Conservation (phyloP, 2,329 filamentous ascomycete species). For the Talaromyces rugulosus region DNA sequence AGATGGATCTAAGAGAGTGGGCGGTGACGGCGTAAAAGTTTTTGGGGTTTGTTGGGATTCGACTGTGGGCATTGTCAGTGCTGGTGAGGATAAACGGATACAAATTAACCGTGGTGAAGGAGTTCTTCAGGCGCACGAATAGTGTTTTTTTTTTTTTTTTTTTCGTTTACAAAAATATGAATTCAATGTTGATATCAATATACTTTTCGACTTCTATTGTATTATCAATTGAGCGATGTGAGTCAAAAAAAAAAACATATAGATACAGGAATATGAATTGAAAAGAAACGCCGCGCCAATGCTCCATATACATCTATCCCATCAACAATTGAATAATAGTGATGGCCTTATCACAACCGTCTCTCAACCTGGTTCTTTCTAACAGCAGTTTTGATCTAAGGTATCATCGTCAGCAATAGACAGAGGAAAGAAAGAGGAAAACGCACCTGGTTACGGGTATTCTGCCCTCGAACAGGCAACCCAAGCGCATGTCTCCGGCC, state of each 20-base stretch:
- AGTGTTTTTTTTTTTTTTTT: not conserved
- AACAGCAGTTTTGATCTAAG: slow-evolving; percentile 55
- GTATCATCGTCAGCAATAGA: not conserved
- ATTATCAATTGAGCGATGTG: not conserved
- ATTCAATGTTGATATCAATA: not conserved
- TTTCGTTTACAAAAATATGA: not conserved
- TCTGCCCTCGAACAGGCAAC: slow-evolving; percentile 85
- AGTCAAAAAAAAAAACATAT: not conserved
- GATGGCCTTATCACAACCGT: slow-evolving; percentile 30
- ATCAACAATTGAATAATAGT: not conserved
- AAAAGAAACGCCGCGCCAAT: slow-evolving; percentile 14
- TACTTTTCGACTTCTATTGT: not conserved
- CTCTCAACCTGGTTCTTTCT: slow-evolving; percentile 58
- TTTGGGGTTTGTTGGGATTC: slow-evolving; percentile 83
- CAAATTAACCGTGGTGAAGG: slow-evolving; percentile 76
- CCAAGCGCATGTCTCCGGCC: slow-evolving; percentile 90
- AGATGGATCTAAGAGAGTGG: slow-evolving; percentile 54
- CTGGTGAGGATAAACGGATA: slow-evolving; percentile 87
- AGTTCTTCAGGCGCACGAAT: slow-evolving; percentile 25
- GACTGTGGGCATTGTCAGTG: slow-evolving; percentile 83
- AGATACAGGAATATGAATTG: slow-evolving; percentile 14
- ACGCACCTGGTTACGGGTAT: slow-evolving; percentile 69
- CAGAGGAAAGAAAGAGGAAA: not conserved
- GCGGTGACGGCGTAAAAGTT: slow-evolving; percentile 84
- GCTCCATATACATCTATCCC: not conserved